A percentile compares a stretch with the other conserved stretches of the same genome.
These are phyloP conservation scores for Rhizoctonia solani DNA, from an alignment of 1,284 basidiomycete species.

Conservation along the genomic window DNA sequence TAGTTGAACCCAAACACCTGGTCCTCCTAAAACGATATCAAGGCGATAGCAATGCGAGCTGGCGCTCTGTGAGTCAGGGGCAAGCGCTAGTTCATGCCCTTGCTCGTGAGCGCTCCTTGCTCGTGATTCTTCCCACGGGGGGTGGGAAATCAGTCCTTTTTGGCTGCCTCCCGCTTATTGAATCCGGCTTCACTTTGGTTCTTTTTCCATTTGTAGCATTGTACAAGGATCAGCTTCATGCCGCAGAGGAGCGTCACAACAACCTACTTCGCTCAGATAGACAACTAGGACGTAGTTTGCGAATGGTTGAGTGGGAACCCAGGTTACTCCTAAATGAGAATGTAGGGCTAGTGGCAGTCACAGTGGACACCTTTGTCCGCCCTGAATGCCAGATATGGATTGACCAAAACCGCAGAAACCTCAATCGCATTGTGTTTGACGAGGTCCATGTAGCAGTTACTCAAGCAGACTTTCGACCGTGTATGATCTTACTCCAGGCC, in stretches of 20 bases:
- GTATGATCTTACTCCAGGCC: not conserved
- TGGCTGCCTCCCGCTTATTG: not conserved
- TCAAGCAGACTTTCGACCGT: not conserved
- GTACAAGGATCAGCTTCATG: not conserved
- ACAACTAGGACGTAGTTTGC: no score
- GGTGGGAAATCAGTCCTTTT: not conserved
- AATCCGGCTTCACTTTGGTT: not conserved
- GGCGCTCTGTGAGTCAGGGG: not conserved
- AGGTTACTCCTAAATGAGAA: no score
- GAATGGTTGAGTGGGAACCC: no score
- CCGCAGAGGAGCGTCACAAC: not conserved
- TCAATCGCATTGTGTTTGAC: conserved; percentile 13
- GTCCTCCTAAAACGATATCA: not conserved
- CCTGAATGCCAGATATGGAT: no score
- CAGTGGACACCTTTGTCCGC: no score
- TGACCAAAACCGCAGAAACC: no score
- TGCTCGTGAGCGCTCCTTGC: not conserved
- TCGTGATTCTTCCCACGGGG: not conserved
- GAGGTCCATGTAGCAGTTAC: not conserved
- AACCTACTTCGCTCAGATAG: no score
- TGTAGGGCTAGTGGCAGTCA: no score
- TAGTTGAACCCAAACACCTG: not conserved
- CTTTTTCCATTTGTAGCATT: not conserved
- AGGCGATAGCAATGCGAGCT: not conserved
- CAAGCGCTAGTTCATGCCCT: not conserved